Evolutionary conservation across 2,329 filamentous ascomycete genomes (phyloP).

Genomic region (Volutella citrinella): DNA sequence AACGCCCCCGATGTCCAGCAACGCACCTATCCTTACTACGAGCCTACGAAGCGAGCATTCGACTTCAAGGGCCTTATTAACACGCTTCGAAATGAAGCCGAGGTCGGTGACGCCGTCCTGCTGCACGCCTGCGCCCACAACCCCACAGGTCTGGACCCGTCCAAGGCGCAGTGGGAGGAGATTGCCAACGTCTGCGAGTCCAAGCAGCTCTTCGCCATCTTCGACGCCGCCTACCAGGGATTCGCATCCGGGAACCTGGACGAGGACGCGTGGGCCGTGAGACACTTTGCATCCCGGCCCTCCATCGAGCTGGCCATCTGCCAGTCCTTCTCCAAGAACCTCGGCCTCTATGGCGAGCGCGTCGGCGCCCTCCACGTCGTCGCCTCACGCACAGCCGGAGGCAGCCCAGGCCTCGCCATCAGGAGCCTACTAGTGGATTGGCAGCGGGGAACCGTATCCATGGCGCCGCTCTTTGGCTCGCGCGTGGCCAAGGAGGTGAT

Average conservation of each 20-base stretch:
- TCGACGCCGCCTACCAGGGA: constrained; percentile 38
- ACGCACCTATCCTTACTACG: constrained; percentile 30
- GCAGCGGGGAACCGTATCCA: constrained; percentile 10
- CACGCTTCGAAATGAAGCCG: constrained; percentile 21
- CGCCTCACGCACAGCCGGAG: too few relatives aligned
- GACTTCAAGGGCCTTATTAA: constrained; percentile 29
- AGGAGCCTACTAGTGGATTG: too few relatives aligned
- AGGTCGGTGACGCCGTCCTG: constrained; percentile 30
- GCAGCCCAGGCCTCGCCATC: too few relatives aligned
- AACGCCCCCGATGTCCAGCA: constrained; percentile 17
- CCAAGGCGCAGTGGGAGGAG: constrained; percentile 30
- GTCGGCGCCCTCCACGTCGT: constrained; percentile 25
- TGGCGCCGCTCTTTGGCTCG: constrained; percentile 5
- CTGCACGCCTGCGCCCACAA: constrained; percentile 39
- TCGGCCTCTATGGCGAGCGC: constrained; percentile 36
- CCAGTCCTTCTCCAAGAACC: constrained; percentile 36
- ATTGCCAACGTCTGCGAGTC: constrained; percentile 29
- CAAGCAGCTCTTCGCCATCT: constrained; percentile 30
- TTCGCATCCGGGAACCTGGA: constrained; percentile 33
- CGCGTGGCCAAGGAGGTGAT: constrained; percentile 8
- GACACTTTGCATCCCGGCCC: constrained; percentile 20
- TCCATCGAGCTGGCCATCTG: constrained; percentile 25
- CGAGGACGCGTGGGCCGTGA: constrained; percentile 32
- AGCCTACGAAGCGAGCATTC: constrained; percentile 18
- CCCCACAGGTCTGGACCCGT: constrained; percentile 35